Evolutionary conservation across 2,329 filamentous ascomycete species (phyloP), one percentile per base, ranked within the genome.

Genomic region (Diaporthe citriasiana): DNA sequence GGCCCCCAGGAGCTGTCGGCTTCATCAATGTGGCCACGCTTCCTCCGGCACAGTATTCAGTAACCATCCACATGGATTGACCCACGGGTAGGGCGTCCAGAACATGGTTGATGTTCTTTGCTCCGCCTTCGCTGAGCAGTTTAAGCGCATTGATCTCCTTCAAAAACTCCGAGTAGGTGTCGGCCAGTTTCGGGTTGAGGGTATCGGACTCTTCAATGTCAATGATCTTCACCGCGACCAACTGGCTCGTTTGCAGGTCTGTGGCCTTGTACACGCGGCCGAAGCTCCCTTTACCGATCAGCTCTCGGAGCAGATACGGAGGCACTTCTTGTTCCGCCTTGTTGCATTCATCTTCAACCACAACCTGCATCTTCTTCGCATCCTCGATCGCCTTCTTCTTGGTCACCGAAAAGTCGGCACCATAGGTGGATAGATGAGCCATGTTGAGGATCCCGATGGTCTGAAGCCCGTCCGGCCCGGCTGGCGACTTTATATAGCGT

Each of bases 41-140:
- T 65, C 94, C 94, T 76, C 94, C 94, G 8, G 93, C 93, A 78
- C 94, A 95, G 82, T 95, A 95, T 83, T 97, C 94, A 74, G 93
- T 95, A 72, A 97, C 91, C 85, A 97, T 94, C 94, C 94, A 97
- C 85, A 97, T 92, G 75, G 94, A 90, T 78, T 93, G 92, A 55
- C 93, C 93, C 50, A 96, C 91, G 12, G 93, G 91, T 27, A 95
- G 87, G 6, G 93, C 93, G 77, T 95, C 94, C 78, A 95, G 92
- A 69, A 96, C 93, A 78, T 92, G 89, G 81, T 96, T 97, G 83
- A 97, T 92, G 80, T 96, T 96, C 77, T 90, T 89, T 25, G 94
- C 94, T 63, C 91, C 92, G 77, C 89, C 93, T 77, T 94, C 92
- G 79, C 92, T 92, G 69, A 97, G 87, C 73, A 93, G 86, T 78